Base-by-base conservation (phyloP, 306 rosid genomes). In the Glycine soja region DNA sequence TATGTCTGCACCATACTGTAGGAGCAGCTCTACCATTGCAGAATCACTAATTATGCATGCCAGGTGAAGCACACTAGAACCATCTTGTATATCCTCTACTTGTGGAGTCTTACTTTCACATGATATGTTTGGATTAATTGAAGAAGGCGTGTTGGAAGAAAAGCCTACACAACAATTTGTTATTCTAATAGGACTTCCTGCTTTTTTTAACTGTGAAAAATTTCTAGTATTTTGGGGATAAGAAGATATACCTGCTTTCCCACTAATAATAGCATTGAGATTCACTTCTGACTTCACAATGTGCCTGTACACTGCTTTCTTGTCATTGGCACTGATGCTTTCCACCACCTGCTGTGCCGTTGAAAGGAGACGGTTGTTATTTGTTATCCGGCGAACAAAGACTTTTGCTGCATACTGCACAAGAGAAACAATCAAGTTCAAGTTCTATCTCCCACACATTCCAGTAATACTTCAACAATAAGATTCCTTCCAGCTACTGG, bases 11-110 rank as follows among this genome's bases (percentile, higher is more conserved):
- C 97, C 97, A 64, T 87, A 84, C 80, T 93, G 97, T 69, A 89
- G 69, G 74, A 93, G 92, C 19, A 93, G 79, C 80, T 93, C 97
- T 54, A 91, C 81, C 97, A 91, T 93, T 85, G 89, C 93, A 59
- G 76, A 52, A 77, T 93, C 94, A 36, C 90, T 76, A 57, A 79
- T 81, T 78, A 81, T 80, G 82, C 95, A 89, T 76, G 97, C 97
- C 24, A 89, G 81, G 81, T 93, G 97, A 82, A 93, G 94, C 83
- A 83, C 84, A 76, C 85, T 82, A 77, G 87, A 86, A 80, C 88
- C 85, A 19, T 89, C 83, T 14, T 83, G 74, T 72, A 72, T 61
- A 80, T 81, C 85, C 71, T 77, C 87, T 36, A 61, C 24, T 8
- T 47, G 66, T 68, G 46, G 83, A 68, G 42, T 73, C 75, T 84